Conservation (phyloP, 2,329 filamentous ascomycete species). For the Aspergillus fijiensis region DNA sequence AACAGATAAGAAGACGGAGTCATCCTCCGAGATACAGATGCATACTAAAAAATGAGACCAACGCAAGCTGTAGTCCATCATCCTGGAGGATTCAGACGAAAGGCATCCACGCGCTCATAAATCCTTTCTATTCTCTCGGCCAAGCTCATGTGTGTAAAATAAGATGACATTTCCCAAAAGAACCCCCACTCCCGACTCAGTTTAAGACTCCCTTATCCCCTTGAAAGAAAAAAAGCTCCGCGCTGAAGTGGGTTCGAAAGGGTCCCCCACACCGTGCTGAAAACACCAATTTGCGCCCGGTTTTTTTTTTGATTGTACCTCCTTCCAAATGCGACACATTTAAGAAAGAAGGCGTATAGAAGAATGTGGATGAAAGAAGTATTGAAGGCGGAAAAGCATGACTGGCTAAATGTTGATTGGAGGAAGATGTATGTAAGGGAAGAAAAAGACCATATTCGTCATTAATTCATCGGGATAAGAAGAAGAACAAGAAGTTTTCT, state of each 20-base stretch:
- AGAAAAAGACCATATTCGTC: neutral
- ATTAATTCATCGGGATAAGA: conserved; percentile 3
- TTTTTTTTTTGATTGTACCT: neutral
- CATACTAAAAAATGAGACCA: too few relatives aligned
- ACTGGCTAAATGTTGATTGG: neutral
- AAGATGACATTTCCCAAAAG: too few relatives aligned
- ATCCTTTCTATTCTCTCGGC: neutral
- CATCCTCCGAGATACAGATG: too few relatives aligned
- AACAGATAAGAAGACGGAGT: too few relatives aligned
- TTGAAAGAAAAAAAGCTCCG: neutral
- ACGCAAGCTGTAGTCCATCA: too few relatives aligned
- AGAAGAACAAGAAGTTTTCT: neutral
- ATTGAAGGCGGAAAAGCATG: neutral
- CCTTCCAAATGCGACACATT: neutral
- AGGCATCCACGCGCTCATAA: neutral
- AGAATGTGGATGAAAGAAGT: neutral
- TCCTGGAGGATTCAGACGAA: too few relatives aligned
- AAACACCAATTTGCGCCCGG: conserved; percentile 18
- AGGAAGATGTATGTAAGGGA: neutral
- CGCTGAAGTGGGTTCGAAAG: neutral
- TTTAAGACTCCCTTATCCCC: too few relatives aligned
- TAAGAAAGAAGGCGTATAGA: neutral
- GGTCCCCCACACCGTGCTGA: neutral
- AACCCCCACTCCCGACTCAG: too few relatives aligned
- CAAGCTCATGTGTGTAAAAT: neutral